Conservation (phyloP, 768 basidiomycete genomes). For the Calocybe cyanea region DNA sequence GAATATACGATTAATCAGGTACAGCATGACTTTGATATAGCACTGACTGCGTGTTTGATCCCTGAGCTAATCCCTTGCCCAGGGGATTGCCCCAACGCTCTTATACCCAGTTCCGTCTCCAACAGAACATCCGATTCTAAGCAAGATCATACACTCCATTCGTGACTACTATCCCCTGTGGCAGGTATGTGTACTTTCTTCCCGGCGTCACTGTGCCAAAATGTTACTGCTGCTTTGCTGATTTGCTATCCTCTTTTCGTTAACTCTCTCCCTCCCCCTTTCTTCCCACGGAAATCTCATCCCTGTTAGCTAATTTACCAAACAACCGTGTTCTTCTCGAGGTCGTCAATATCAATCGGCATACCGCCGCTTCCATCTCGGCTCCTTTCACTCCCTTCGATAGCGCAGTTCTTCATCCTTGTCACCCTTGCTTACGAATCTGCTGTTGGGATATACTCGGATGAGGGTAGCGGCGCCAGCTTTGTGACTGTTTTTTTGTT, state of each 20-base stretch:
- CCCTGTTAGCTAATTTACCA: slow-evolving; percentile 61
- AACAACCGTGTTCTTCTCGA: slow-evolving; percentile 69
- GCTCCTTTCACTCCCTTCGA: slow-evolving; percentile 62
- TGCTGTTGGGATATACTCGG: slow-evolving; percentile 51
- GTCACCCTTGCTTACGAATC: slow-evolving; percentile 53
- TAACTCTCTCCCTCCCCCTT: neutral
- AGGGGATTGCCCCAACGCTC: slow-evolving; percentile 89
- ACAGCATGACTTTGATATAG: slow-evolving; percentile 6
- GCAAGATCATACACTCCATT: slow-evolving; percentile 75
- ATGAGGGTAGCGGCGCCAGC: slow-evolving; percentile 34
- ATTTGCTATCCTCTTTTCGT: neutral
- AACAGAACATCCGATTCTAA: slow-evolving; percentile 58
- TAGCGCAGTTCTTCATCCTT: slow-evolving; percentile 61
- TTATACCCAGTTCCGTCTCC: slow-evolving; percentile 78
- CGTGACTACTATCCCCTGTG: slow-evolving; percentile 95
- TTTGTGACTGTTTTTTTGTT: slow-evolving; percentile 65
- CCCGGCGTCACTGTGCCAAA: too few relatives aligned
- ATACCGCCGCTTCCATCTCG: slow-evolving; percentile 64
- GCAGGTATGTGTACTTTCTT: slow-evolving; percentile 57
- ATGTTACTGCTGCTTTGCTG: too few relatives aligned
- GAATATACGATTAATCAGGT: slow-evolving; percentile 93
- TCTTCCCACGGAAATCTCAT: too few relatives aligned
- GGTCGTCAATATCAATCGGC: slow-evolving; percentile 74
- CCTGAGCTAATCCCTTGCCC: neutral
- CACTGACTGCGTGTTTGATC: neutral